Conservation (phyloP, 306 rosid genomes). For the Betula pendula region DNA sequence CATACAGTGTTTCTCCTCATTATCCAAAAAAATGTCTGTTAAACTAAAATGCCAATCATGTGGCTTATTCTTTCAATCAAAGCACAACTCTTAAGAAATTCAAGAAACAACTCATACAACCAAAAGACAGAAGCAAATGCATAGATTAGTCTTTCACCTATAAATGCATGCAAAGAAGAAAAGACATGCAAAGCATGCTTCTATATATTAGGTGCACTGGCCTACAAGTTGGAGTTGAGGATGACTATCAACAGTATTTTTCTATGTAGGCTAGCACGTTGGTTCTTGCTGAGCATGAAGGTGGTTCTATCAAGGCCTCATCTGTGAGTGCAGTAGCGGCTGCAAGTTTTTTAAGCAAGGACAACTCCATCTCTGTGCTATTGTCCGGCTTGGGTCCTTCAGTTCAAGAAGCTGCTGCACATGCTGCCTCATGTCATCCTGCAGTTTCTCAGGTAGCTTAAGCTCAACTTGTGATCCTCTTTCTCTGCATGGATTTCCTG, state of each 20-base stretch:
- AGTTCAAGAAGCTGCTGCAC: slow-evolving; percentile 71
- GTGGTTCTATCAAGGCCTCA: slow-evolving; percentile 61
- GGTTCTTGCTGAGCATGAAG: slow-evolving; percentile 82
- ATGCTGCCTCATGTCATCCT: slow-evolving; percentile 70
- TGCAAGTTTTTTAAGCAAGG: slow-evolving; percentile 56
- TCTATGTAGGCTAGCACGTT: slow-evolving; percentile 66
- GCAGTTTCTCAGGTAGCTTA: slow-evolving; percentile 65
- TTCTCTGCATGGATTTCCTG: not conserved
- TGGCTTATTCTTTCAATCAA: not conserved
- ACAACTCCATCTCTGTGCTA: slow-evolving; percentile 62
- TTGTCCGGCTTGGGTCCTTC: slow-evolving; percentile 87
- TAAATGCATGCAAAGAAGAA: not conserved
- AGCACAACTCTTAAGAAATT: not conserved
- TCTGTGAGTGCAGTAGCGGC: slow-evolving; percentile 76
- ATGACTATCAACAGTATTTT: not conserved
- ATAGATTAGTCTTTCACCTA: not conserved
- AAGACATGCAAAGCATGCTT: not conserved
- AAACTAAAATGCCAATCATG: not conserved
- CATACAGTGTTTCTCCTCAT: too few relatives aligned
- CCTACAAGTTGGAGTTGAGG: not conserved
- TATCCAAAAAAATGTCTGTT: too few relatives aligned
- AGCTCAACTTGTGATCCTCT: not conserved
- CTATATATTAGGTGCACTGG: not conserved
- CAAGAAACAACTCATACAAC: not conserved
- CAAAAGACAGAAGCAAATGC: not conserved